These are phyloP conservation scores for Lasiodiplodia citricola DNA, from an alignment of 2,329 filamentous ascomycete species.

Conservation along the genomic window DNA sequence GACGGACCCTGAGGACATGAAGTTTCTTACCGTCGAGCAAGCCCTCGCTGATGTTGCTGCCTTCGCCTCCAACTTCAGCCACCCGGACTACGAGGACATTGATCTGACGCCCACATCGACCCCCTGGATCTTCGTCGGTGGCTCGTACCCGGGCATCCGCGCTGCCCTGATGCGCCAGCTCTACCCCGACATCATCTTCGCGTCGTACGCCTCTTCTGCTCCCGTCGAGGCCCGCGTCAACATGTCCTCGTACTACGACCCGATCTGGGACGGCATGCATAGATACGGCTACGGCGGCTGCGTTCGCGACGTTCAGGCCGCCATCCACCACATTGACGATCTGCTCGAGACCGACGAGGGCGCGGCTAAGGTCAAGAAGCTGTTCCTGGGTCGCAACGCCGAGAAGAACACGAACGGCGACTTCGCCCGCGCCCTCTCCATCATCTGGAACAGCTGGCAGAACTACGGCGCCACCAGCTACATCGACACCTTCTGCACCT, in stretches of 20 bases:
- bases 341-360: slow-evolving; percentile 40
- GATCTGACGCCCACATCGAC: slow-evolving; percentile 43
- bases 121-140: slow-evolving; percentile 48
- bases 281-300: slow-evolving; percentile 52
- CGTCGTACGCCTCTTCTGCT: slow-evolving; percentile 43
- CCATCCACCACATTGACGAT: slow-evolving; percentile 55
- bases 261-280: slow-evolving; percentile 54
- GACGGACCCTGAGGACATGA: slow-evolving; percentile 42
- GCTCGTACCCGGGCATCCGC: slow-evolving; percentile 45
- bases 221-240: slow-evolving; percentile 54
- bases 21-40: slow-evolving; percentile 47
- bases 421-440: slow-evolving; percentile 47
- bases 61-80: slow-evolving; percentile 48
- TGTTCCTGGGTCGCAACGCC: slow-evolving; percentile 54
- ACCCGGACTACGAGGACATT: slow-evolving; percentile 39
- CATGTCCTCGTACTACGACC: slow-evolving; percentile 58
- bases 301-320: slow-evolving; percentile 55
- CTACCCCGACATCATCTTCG: slow-evolving; percentile 47
- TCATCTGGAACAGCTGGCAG: slow-evolving; percentile 51
- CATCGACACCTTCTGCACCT: slow-evolving; percentile 53
- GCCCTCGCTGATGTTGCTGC: slow-evolving; percentile 48
- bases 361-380: slow-evolving; percentile 51
- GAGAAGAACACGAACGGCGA: slow-evolving; percentile 56
- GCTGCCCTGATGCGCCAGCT: slow-evolving; percentile 46
- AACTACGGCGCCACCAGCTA: slow-evolving; percentile 48